Evolutionary conservation across 2,329 filamentous ascomycete genomes (phyloP).

Genomic region (Aspergillus sp.): DNA sequence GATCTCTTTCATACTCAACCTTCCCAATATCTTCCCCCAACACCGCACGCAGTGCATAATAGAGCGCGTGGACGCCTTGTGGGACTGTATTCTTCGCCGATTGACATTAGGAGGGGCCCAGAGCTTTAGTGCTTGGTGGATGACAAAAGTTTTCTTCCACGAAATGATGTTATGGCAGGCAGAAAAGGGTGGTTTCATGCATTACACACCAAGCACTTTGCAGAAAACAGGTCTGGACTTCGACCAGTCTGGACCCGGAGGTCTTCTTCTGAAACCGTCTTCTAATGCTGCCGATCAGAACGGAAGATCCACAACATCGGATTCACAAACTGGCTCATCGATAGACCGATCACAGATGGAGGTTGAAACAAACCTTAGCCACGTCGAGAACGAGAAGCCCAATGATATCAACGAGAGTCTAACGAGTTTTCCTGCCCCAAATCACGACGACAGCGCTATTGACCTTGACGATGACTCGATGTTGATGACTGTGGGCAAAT

Average conservation of each 20-base stretch:
- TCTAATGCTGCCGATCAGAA: slow-evolving; percentile 21
- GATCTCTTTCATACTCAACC: slow-evolving; percentile 49
- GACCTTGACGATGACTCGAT: slow-evolving; percentile 60
- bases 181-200: slow-evolving; percentile 87
- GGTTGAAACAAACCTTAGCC: slow-evolving; percentile 27
- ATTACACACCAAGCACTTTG: slow-evolving; percentile 48
- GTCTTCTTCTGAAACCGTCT: slow-evolving; percentile 29
- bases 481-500: slow-evolving; percentile 48
- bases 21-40: slow-evolving; percentile 45
- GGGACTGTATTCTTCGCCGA: slow-evolving; percentile 50
- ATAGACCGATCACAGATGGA: slow-evolving; percentile 24
- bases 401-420: slow-evolving; percentile 51
- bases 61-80: slow-evolving; percentile 49
- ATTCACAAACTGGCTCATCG: slow-evolving; percentile 23
- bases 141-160: slow-evolving; percentile 93
- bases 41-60: slow-evolving; percentile 52
- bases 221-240: slow-evolving; percentile 31
- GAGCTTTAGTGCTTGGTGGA: slow-evolving; percentile 58
- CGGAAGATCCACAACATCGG: slow-evolving; percentile 24
- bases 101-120: slow-evolving; percentile 50
- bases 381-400: slow-evolving; percentile 47
- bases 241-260: slow-evolving; percentile 28
- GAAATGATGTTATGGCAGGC: slow-evolving; percentile 92
- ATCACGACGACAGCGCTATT: slow-evolving; percentile 74
- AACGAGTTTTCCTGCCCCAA: slow-evolving; percentile 36